Percentiles rank a stretch among this genome's conserved stretches.
Evolutionary conservation across 139 green algal species (phyloP).

Genomic region (Chara braunii): DNA sequence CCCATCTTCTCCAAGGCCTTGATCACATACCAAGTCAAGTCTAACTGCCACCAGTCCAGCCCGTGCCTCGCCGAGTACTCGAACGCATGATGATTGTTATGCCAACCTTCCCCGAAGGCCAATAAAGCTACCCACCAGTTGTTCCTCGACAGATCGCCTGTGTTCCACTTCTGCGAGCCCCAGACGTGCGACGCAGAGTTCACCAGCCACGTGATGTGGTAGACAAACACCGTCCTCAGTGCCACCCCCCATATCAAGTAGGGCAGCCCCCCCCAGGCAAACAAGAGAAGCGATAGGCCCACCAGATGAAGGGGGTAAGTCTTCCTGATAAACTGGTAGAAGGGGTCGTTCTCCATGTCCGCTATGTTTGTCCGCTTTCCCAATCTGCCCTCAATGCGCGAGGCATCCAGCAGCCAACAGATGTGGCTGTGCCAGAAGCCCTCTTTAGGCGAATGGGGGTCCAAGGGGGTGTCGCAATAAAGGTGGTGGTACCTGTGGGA

Average conservation of each 20-base stretch:
- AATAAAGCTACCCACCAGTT: conserved; percentile 82
- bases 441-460: conserved; percentile 96
- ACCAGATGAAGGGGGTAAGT: conserved; percentile 83
- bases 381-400: conserved; percentile 45
- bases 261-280: conserved; percentile 72
- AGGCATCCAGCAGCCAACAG: conserved; percentile 93
- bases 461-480: conserved; percentile 90
- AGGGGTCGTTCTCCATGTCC: conserved; percentile 81
- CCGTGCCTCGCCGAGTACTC: conserved; percentile 60
- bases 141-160: conserved; percentile 80
- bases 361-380: conserved; percentile 66
- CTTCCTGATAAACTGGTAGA: conserved; percentile 79
- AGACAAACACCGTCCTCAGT: conserved; percentile 85
- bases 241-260: conserved; percentile 87
- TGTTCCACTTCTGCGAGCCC: conserved; percentile 83
- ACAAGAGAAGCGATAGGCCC: conserved; percentile 67
- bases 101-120: conserved; percentile 90
- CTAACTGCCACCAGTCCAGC: conserved; percentile 66
- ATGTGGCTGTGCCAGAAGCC: conserved; percentile 96
- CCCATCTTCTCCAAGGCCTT: conserved; percentile 41
- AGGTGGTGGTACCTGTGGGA: conserved; percentile 90
- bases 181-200: conserved; percentile 93
- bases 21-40: conserved; percentile 52
- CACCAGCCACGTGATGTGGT: conserved; percentile 98
- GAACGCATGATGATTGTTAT: conserved; percentile 94